phyloP scores from a whole-genome alignment of 208 protist species.

The Wallacemonas sp. region DNA sequence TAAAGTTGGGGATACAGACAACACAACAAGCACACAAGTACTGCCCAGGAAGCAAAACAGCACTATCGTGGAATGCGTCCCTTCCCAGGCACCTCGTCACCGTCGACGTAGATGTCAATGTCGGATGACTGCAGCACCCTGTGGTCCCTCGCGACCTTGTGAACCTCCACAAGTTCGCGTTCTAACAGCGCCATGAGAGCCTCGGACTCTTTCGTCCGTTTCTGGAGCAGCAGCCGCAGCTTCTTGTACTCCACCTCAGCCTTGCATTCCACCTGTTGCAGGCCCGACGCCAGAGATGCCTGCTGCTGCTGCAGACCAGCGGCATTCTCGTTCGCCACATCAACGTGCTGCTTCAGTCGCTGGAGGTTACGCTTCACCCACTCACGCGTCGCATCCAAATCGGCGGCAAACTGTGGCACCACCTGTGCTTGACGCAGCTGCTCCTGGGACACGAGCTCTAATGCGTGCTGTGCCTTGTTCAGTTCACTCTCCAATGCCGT shows the following conservation, averaged over 20 bases:
- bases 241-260: constrained; percentile 70
- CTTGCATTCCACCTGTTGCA: constrained; percentile 53
- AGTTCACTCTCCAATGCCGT: constrained; percentile 22
- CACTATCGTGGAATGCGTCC: neutral
- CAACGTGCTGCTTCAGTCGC: constrained; percentile 77
- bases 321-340: constrained; percentile 35
- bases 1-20: neutral
- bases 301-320: constrained; percentile 38
- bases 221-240: constrained; percentile 54
- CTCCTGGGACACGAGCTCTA: neutral
- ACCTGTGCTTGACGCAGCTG: constrained; percentile 9
- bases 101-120: constrained; percentile 7
- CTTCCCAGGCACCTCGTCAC: neutral
- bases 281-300: constrained; percentile 25
- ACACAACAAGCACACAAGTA: neutral
- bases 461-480: neutral
- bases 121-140: constrained; percentile 48
- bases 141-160: constrained; percentile 62
- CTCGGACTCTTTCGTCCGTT: constrained; percentile 68
- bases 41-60: neutral
- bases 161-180: constrained; percentile 70
- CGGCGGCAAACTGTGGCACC: neutral
- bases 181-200: constrained; percentile 62
- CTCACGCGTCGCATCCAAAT: constrained; percentile 54
- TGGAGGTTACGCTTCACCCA: constrained; percentile 79